Percentiles rank a stretch among this genome's conserved stretches.
Conservation (phyloP, 2,329 filamentous ascomycete species). For the Acephala macrosclerotiorum region DNA sequence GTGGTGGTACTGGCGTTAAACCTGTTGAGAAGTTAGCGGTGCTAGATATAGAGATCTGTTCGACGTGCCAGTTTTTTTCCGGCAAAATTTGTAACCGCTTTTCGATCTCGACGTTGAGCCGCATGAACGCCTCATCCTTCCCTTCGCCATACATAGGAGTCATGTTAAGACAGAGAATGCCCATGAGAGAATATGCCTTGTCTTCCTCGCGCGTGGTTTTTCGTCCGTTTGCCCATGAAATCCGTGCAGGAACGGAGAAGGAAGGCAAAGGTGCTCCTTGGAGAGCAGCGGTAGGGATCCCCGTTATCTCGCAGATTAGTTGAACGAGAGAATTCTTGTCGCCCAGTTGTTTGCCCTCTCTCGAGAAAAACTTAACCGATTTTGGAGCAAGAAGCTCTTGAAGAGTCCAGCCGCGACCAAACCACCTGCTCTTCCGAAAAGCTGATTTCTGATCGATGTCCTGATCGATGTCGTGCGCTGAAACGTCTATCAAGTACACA, state of each 20-base stretch:
- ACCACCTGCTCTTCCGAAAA: slow-evolving; percentile 14
- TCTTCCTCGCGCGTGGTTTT: slow-evolving; percentile 49
- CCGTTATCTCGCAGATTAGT: slow-evolving; percentile 29
- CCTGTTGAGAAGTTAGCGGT: too few species aligned
- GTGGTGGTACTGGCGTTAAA: too few species aligned
- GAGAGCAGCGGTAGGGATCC: slow-evolving; percentile 26
- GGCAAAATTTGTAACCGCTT: not conserved
- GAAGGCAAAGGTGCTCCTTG: slow-evolving; percentile 22
- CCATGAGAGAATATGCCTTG: slow-evolving; percentile 52
- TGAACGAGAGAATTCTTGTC: slow-evolving; percentile 27
- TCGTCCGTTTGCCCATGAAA: slow-evolving; percentile 50
- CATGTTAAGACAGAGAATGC: slow-evolving; percentile 54
- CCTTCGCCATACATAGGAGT: slow-evolving; percentile 52
- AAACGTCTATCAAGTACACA: slow-evolving; percentile 9
- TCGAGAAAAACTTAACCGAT: slow-evolving; percentile 28
- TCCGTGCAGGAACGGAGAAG: slow-evolving; percentile 25
- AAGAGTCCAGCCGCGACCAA: slow-evolving; percentile 21
- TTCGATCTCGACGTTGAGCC: slow-evolving; percentile 47
- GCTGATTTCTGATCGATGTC: not conserved
- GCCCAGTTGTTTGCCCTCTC: slow-evolving; percentile 27
- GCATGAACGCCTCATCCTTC: slow-evolving; percentile 39
- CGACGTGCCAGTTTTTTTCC: too few species aligned
- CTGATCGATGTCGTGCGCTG: not conserved
- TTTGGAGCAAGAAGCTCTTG: slow-evolving; percentile 30
- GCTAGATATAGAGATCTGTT: too few species aligned